phyloP scores from a whole-genome alignment of 306 rosid species.

The Trifolium pratense region DNA sequence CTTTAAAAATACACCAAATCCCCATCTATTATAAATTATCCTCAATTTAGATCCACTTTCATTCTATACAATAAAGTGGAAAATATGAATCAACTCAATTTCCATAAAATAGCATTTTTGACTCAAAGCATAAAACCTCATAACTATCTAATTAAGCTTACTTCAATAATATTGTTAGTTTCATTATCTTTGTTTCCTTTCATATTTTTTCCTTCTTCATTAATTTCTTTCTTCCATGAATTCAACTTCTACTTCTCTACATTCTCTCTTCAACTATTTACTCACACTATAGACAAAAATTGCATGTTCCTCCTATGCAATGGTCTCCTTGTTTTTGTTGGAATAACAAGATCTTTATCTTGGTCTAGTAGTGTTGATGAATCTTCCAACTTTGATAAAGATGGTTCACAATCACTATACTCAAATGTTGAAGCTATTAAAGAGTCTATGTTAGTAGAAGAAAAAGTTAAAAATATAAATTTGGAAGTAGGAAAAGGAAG shows the following conservation, averaged over 20 bases:
- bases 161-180: constrained; percentile 42
- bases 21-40: constrained; percentile 5
- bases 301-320: constrained; percentile 72
- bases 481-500: constrained; percentile 35
- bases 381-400: constrained; percentile 17
- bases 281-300: constrained; percentile 72
- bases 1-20: constrained; percentile 10
- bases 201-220: constrained; percentile 49
- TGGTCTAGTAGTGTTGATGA: constrained; percentile 36
- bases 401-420: constrained; percentile 25
- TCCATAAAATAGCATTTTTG: constrained; percentile 39
- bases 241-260: constrained; percentile 55
- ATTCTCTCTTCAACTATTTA: constrained; percentile 53
- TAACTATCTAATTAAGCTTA: constrained; percentile 48
- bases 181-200: constrained; percentile 57
- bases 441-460: constrained; percentile 35
- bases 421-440: constrained; percentile 29
- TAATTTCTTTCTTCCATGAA: constrained; percentile 46
- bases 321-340: constrained; percentile 69
- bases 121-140: constrained; percentile 28
- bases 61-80: constrained; percentile 1
- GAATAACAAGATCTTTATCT: constrained; percentile 52
- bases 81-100: constrained; percentile 50
- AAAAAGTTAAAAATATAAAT: constrained; percentile 16
- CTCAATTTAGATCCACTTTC: constrained; percentile 25